Evolutionary conservation across 2,329 filamentous ascomycete species (phyloP).

Genomic region (Exophiala sideris): DNA sequence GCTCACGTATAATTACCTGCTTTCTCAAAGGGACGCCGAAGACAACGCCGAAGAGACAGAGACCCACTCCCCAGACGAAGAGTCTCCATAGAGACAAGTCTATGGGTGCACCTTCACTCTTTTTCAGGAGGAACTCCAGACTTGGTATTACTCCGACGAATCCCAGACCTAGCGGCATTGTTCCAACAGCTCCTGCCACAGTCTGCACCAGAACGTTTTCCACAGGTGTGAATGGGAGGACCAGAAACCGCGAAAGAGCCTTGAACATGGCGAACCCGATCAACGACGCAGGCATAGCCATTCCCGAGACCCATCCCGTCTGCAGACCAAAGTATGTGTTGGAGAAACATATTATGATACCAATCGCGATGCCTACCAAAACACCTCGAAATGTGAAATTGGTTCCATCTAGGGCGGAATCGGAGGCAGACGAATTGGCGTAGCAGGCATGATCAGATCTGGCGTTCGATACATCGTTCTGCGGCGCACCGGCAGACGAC

Average conservation of each 20-base stretch:
- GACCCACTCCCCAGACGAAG: slow-evolving; percentile 83
- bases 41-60: slow-evolving; percentile 95
- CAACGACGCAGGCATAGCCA: slow-evolving; percentile 94
- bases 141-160: slow-evolving; percentile 95
- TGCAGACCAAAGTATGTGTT: slow-evolving; percentile 99
- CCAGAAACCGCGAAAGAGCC: slow-evolving; percentile 66
- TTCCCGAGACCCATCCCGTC: slow-evolving; percentile 77
- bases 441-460: slow-evolving; percentile 26
- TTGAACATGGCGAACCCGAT: slow-evolving; percentile 96
- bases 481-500: not conserved
- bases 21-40: slow-evolving; percentile 88
- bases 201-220: slow-evolving; percentile 97
- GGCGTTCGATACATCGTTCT: slow-evolving; percentile 8
- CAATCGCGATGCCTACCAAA: slow-evolving; percentile 74
- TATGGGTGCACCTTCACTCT: slow-evolving; percentile 75
- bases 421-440: slow-evolving; percentile 7
- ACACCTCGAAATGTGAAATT: slow-evolving; percentile 86
- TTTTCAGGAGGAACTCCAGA: slow-evolving; percentile 76
- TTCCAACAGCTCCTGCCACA: slow-evolving; percentile 90
- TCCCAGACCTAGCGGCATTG: slow-evolving; percentile 92
- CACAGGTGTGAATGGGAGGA: slow-evolving; percentile 82
- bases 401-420: slow-evolving; percentile 45
- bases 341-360: slow-evolving; percentile 87
- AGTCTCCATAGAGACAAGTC: slow-evolving; percentile 70
- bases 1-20: slow-evolving; percentile 90